Conservation (phyloP, 2,329 filamentous ascomycete species). For the Plectosphaerella plurivora region DNA sequence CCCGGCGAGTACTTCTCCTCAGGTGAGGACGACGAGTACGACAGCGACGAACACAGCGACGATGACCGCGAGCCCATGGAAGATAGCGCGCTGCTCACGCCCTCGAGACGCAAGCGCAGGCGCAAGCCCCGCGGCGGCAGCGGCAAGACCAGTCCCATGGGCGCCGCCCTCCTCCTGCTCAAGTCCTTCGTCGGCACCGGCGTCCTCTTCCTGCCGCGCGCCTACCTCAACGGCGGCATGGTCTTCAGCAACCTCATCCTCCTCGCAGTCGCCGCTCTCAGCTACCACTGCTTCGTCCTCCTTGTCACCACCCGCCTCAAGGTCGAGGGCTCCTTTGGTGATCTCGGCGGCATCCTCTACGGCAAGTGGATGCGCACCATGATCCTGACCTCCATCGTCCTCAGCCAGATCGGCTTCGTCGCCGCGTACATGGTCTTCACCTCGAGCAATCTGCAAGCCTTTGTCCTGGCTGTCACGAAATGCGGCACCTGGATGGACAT, state of each 20-base stretch:
- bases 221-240: conserved; percentile 96
- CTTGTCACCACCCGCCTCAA: conserved; percentile 81
- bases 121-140: conserved; percentile 69
- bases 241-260: conserved; percentile 90
- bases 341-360: conserved; percentile 89
- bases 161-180: conserved; percentile 78
- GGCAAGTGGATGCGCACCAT: conserved; percentile 84
- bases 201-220: conserved; percentile 86
- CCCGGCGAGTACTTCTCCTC: conserved; percentile 92
- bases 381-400: conserved; percentile 87
- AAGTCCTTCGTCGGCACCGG: conserved; percentile 98
- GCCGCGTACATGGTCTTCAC: conserved; percentile 97
- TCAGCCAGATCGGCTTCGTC: conserved; percentile 93
- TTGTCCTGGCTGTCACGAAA: conserved; percentile 85
- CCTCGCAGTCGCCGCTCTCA: conserved; percentile 77
- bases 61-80: conserved; percentile 79
- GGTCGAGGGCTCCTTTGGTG: conserved; percentile 92
- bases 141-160: conserved; percentile 73
- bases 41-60: conserved; percentile 41
- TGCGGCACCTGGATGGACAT: conserved; percentile 84
- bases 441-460: conserved; percentile 90
- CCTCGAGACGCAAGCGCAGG: conserved; percentile 68
- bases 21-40: conserved; percentile 56
- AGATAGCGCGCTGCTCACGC: conserved; percentile 76
- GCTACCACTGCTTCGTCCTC: conserved; percentile 96